Evolutionary conservation across 345 rosid genomes (phyloP), one percentile per base, ranked within the genome.

Genomic region (Cardamine occulta): DNA sequence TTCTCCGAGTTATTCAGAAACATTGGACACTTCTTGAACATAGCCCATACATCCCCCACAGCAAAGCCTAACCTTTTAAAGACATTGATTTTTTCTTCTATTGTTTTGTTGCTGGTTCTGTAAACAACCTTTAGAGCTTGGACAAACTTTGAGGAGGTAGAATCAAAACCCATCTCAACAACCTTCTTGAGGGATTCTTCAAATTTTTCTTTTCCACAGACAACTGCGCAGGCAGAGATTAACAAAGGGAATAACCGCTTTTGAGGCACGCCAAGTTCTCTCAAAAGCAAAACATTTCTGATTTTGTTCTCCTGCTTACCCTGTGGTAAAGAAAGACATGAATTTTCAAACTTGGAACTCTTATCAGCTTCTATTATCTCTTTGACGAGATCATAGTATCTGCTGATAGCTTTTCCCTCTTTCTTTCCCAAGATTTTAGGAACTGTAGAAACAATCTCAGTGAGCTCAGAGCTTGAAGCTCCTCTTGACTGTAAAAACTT

Each of bases 161-260:
- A 82, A 51, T 80, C 54, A 37, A 82, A 86, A 34, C 74, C 79
- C 60, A 74, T 49, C 13, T 29, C 74, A 40, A 75, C 19, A n/a
- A 75, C 63, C 35, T 68, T 58, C 70, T 79, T 63, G 5, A 80
- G 52, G 0, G 29, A 51, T 18, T 21, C 55, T 13, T 47, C 19
- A 31, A 85, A 77, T 5, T 10, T 74, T 3, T 32, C 53, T 48
- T 63, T 62, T 0, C 42, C 64, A 4, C 23, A 35, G 1, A 72
- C 13, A 5, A 24, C 3, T 0, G 23, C 1, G 0, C 7, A 2
- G 18, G 12, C 32, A 6, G 49, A 15, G 10, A 21, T 21, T 2
- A 80, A 19, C 62, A 69, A 8, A 0, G 24, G 1, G 7, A 70
- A 37, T 6, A 80, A 37, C 11, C 21, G 3, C 6, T 23, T 26